phyloP scores from a whole-genome alignment of 2,329 filamentous ascomycete genomes.

The Diaporthe sp. region DNA sequence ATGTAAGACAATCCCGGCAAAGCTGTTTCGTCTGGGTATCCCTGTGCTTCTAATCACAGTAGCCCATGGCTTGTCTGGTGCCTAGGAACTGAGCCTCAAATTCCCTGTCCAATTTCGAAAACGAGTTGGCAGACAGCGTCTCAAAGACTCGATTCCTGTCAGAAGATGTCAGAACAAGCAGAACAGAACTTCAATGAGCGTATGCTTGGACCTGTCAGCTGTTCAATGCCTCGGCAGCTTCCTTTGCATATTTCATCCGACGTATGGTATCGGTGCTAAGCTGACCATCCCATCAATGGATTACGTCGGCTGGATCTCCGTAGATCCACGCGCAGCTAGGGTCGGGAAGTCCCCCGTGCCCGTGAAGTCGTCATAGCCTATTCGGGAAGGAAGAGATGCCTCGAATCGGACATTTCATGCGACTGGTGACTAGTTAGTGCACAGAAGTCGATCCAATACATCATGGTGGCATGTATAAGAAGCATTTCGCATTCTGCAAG shows the following conservation, averaged over 20 bases:
- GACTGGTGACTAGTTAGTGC: constrained; percentile 20
- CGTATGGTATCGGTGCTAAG: neutral
- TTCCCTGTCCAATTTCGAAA: no score
- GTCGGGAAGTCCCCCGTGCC: constrained; percentile 15
- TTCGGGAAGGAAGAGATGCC: neutral
- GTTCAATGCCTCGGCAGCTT: neutral
- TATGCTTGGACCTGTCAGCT: neutral
- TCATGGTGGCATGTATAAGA: neutral
- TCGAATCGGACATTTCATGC: constrained; percentile 12
- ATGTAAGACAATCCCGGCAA: neutral
- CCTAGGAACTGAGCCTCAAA: neutral
- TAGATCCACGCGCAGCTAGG: neutral
- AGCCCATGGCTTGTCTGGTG: neutral
- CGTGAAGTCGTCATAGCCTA: constrained; percentile 12
- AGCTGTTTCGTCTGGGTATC: neutral
- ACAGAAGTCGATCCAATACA: neutral
- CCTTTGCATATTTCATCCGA: constrained; percentile 12
- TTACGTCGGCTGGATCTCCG: neutral
- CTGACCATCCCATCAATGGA: constrained; percentile 12
- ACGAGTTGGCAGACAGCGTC: neutral
- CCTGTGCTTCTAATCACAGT: neutral
- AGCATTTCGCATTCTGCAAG: neutral
- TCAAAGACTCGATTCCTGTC: no score
- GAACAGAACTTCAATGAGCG: neutral
- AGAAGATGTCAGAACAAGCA: neutral